Evolutionary conservation across 192 early-diverging fungal genomes (phyloP), one percentile per base, ranked within the genome.

Genomic region (Gaertneriomyces semiglobifer): DNA sequence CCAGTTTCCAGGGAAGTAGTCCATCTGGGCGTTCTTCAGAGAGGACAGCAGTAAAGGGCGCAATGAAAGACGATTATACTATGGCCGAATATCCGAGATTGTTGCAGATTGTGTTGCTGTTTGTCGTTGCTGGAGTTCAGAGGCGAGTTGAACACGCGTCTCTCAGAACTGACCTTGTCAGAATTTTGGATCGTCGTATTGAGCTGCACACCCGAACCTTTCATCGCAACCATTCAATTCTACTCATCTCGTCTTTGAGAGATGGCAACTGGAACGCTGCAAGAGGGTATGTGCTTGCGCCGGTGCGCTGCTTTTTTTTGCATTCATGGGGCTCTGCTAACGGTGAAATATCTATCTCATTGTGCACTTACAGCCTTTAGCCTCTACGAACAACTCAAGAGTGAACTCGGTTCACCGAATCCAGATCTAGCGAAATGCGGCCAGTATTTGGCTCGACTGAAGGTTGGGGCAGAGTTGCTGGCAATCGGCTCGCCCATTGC

Each of bases 1-100:
- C 89, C 89, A 90, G 78, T 86, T 80, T 53, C 83, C 83, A 66
- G 89, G 89, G 70, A 87, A 87, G 76, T 88, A 83, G 76, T 90
- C 86, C 88, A 90, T 89, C 12, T 45, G 6, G 55, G 25, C 25
- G 25, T 33, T 33, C 25, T 0, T 33, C 25, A 33, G 25, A 33
- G 25, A 33, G 25, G 25, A 1, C 25, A 33, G 25, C 25, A 33
- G 25, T 33, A 33, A 33, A 33, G 25, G 25, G 2, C 25, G 25
- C 25, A 33, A 33, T 33, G 25, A 33, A 33, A 33, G 2, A 33
- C 25, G 25, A 33, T 33, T 33, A 33, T 0, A 33, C 25, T 33
- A 33, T 33, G 25, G 25, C 25, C 25, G 25, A 33, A 33, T 33
- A 33, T 33, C 25, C 25, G 25, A 33, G 25, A n/a, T 33, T 2